These are phyloP conservation scores for Cystofilobasidium ferigula DNA, from an alignment of 768 basidiomycete species.

Conservation along the genomic window DNA sequence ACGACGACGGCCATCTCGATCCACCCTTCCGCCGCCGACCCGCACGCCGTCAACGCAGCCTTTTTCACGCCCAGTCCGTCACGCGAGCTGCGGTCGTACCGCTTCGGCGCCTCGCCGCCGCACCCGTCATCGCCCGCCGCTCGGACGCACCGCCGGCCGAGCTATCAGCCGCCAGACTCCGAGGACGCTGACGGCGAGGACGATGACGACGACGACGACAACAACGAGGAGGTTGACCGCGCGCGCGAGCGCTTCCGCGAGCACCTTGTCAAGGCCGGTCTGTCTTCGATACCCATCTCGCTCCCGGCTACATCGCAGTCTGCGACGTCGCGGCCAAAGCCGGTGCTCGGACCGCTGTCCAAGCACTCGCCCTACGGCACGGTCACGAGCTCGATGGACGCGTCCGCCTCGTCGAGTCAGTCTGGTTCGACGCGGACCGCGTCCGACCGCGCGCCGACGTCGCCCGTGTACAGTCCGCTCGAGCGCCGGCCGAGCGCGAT, in stretches of 20 bases:
- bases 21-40: background rate
- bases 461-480: background rate
- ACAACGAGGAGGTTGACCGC: conserved; percentile 11
- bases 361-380: background rate
- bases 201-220: conserved; percentile 11
- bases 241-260: conserved; percentile 22
- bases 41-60: background rate
- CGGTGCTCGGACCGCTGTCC: background rate
- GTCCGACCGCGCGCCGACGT: background rate
- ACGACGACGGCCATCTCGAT: conserved; percentile 13
- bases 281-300: conserved; percentile 20
- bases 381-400: background rate
- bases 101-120: conserved; percentile 13
- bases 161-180: conserved; percentile 9
- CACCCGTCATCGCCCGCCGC: background rate
- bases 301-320: background rate
- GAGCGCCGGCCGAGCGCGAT: background rate
- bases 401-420: background rate
- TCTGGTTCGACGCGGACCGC: background rate
- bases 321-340: background rate
- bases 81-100: conserved; percentile 16
- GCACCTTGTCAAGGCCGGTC: conserved; percentile 14
- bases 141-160: conserved; percentile 1
- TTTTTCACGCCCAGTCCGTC: background rate
- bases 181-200: conserved; percentile 1